A percentile compares a stretch with the other conserved stretches of the same genome.
Evolutionary conservation across 208 protist genomes (phyloP).

Genomic region (Leishmania amazonensis): DNA sequence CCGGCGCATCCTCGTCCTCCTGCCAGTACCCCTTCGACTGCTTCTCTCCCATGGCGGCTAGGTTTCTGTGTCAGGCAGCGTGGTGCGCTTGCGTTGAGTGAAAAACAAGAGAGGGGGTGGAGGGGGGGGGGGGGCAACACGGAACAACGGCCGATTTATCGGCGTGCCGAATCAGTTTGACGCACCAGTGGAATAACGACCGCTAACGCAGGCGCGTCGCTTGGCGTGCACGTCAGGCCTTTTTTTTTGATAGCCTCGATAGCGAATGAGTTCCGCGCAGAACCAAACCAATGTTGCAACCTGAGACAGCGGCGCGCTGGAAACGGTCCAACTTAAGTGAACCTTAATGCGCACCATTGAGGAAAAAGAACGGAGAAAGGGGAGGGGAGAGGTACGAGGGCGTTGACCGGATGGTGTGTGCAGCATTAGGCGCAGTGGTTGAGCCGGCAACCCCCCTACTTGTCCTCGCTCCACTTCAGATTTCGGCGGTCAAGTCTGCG

Average conservation of each 20-base stretch:
- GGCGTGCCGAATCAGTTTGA: not conserved
- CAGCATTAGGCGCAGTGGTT: not conserved
- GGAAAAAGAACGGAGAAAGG: not conserved
- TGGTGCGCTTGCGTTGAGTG: not conserved
- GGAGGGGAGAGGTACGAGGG: not conserved
- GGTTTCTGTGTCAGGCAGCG: not conserved
- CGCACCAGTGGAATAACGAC: not conserved
- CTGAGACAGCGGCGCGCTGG: not conserved
- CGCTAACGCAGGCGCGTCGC: not conserved
- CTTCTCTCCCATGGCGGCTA: conserved; percentile 47
- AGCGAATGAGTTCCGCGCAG: not conserved
- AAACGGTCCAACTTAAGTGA: not conserved
- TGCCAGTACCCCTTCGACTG: conserved; percentile 85
- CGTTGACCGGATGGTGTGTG: not conserved
- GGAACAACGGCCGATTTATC: not conserved
- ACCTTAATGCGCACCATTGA: not conserved
- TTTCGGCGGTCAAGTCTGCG: not conserved
- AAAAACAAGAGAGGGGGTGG: too few species aligned
- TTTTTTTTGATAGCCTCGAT: not conserved
- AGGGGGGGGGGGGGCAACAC: not conserved
- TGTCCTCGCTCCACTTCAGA: not conserved
- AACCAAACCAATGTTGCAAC: not conserved
- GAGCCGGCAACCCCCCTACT: not conserved
- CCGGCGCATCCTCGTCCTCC: conserved; percentile 76
- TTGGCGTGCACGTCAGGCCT: not conserved